These are phyloP conservation scores for Lolium rigidum DNA, from an alignment of 176 grass and related monocot genomes.

Conservation along the genomic window DNA sequence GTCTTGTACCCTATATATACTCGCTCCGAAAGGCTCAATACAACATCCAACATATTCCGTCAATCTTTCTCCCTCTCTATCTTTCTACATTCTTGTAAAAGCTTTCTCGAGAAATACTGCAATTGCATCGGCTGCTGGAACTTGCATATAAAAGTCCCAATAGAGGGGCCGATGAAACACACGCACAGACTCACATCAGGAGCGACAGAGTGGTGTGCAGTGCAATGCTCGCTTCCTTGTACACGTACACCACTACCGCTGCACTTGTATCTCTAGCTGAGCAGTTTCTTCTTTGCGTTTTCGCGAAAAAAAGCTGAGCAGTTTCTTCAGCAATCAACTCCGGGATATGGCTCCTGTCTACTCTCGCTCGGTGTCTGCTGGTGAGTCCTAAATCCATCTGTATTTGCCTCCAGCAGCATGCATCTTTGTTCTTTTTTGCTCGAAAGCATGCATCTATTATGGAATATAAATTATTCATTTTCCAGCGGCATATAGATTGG, in stretches of 20 bases:
- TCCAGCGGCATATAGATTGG: too few species aligned
- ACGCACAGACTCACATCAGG: neutral
- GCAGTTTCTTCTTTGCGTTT: too few species aligned
- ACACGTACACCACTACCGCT: neutral
- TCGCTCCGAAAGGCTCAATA: too few species aligned
- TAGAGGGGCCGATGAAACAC: neutral
- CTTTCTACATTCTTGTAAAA: neutral
- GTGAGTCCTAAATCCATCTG: slow-evolving; percentile 3
- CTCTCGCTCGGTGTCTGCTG: neutral
- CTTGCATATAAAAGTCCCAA: neutral
- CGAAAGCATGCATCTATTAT: neutral
- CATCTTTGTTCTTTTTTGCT: neutral
- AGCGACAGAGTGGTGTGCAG: neutral
- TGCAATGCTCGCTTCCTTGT: neutral
- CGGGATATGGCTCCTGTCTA: neutral
- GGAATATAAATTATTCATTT: neutral
- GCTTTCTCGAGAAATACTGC: neutral
- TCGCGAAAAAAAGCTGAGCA: too few species aligned
- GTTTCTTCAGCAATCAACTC: neutral
- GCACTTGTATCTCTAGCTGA: neutral
- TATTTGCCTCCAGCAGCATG: neutral
- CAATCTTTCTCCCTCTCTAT: too few species aligned
- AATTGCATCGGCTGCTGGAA: neutral
- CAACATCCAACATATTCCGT: too few species aligned
- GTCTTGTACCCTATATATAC: too few species aligned